Conservation (phyloP, 2,329 filamentous ascomycete genomes). For the Phialemoniopsis sp. region DNA sequence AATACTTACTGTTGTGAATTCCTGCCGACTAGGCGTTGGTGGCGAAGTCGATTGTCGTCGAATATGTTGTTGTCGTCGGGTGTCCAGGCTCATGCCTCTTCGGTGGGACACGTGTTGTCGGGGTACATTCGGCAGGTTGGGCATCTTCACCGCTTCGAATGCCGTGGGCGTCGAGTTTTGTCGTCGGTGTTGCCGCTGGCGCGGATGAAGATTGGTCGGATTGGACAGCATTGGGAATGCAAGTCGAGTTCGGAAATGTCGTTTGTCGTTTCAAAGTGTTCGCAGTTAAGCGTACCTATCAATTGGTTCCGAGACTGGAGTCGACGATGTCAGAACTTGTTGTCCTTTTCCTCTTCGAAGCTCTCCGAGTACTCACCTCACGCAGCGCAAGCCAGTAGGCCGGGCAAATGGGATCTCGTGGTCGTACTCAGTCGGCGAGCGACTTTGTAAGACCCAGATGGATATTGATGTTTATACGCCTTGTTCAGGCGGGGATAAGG, state of each 20-base stretch:
- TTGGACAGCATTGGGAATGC: slow-evolving; percentile 27
- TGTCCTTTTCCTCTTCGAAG: slow-evolving; percentile 17
- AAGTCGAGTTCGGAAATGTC: slow-evolving; percentile 21
- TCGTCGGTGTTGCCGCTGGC: slow-evolving; percentile 74
- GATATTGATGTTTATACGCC: not conserved
- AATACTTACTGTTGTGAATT: slow-evolving; percentile 48
- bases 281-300: slow-evolving; percentile 43
- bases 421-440: slow-evolving; percentile 43
- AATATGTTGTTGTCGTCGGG: slow-evolving; percentile 52
- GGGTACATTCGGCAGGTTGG: slow-evolving; percentile 56
- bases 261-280: slow-evolving; percentile 28
- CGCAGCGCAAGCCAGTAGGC: slow-evolving; percentile 81
- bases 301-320: slow-evolving; percentile 22
- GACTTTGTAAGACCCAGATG: slow-evolving; percentile 26
- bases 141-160: slow-evolving; percentile 71
- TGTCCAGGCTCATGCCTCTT: slow-evolving; percentile 82
- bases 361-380: slow-evolving; percentile 55
- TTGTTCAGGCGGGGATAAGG: slow-evolving; percentile 1
- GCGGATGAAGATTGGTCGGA: slow-evolving; percentile 65
- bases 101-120: slow-evolving; percentile 56
- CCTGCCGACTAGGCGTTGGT: slow-evolving; percentile 29
- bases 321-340: slow-evolving; percentile 2
- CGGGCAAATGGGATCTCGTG: slow-evolving; percentile 49
- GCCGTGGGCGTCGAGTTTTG: slow-evolving; percentile 81
- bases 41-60: slow-evolving; percentile 15